phyloP scores from a whole-genome alignment of 2,329 filamentous ascomycete species.

The Cladosporium colombiae region DNA sequence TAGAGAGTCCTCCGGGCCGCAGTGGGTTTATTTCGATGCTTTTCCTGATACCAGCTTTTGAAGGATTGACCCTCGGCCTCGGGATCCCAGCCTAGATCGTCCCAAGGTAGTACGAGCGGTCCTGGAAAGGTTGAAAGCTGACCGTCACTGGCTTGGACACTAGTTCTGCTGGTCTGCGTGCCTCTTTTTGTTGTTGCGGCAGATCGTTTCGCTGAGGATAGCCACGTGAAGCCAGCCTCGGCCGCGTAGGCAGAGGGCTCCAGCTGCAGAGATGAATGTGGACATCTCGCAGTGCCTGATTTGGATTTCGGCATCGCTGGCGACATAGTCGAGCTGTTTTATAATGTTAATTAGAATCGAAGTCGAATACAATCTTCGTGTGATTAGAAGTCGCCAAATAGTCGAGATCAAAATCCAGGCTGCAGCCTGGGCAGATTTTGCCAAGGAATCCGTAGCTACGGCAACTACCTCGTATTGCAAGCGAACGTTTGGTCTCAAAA shows the following conservation, averaged over 20 bases:
- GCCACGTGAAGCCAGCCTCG: constrained; percentile 11
- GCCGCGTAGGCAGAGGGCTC: constrained; percentile 11
- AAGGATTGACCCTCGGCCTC: constrained; percentile 55
- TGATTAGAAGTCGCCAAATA: too few relatives aligned
- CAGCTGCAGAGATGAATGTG: constrained; percentile 2
- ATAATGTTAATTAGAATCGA: not conserved
- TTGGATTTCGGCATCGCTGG: not conserved
- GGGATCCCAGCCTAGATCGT: constrained; percentile 59
- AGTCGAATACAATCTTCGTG: not conserved
- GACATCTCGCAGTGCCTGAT: not conserved
- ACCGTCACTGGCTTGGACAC: not conserved
- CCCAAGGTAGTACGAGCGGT: constrained; percentile 60
- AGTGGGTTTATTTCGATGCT: constrained; percentile 54
- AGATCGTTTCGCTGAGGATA: not conserved
- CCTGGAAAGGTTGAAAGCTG: constrained; percentile 51
- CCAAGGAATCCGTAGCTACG: not conserved
- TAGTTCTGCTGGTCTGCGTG: not conserved
- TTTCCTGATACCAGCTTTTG: constrained; percentile 51
- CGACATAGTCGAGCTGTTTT: not conserved
- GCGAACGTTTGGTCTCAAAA: not conserved
- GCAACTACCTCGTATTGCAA: not conserved
- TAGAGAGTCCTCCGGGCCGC: constrained; percentile 54
- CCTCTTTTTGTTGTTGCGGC: constrained; percentile 6
- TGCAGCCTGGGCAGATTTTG: not conserved
- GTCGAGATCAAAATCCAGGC: not conserved